Evolutionary conservation across 176 grass and related monocot species (phyloP).

Genomic region (Hsuehochloa calcarea): DNA sequence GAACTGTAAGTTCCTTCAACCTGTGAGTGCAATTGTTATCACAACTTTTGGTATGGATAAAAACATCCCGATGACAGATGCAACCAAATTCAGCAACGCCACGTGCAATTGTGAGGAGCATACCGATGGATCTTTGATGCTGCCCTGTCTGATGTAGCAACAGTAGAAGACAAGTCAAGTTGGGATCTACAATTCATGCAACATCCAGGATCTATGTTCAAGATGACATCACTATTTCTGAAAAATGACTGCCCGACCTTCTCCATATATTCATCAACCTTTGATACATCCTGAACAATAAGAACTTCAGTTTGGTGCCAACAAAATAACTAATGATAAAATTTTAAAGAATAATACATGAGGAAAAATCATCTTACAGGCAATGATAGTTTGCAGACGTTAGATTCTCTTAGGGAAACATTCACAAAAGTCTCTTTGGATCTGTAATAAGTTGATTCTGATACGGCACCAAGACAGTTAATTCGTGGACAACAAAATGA

Average conservation of each 20-base stretch:
- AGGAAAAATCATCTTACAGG: slow-evolving; percentile 54
- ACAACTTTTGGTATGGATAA: slow-evolving; percentile 12
- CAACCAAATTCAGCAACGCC: slow-evolving; percentile 18
- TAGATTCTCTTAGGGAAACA: slow-evolving; percentile 51
- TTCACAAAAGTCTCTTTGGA: slow-evolving; percentile 51
- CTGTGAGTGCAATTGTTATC: slow-evolving; percentile 36
- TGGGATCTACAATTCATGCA: slow-evolving; percentile 70
- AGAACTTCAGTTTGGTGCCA: slow-evolving; percentile 17
- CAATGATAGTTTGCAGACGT: slow-evolving; percentile 44
- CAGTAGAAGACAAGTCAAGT: slow-evolving; percentile 47
- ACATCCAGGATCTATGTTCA: slow-evolving; percentile 60
- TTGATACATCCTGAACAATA: slow-evolving; percentile 46
- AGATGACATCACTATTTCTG: slow-evolving; percentile 27
- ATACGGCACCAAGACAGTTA: slow-evolving; percentile 66
- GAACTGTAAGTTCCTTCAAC: slow-evolving; percentile 53
- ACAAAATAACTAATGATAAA: neutral
- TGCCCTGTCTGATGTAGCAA: slow-evolving; percentile 46
- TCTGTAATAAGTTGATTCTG: slow-evolving; percentile 52
- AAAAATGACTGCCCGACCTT: slow-evolving; percentile 53
- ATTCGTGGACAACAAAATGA: slow-evolving; percentile 62
- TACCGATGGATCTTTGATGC: slow-evolving; percentile 57
- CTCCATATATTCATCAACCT: slow-evolving; percentile 44
- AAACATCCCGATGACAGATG: neutral
- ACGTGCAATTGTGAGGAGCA: neutral
- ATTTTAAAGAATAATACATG: neutral